Base-by-base conservation (phyloP, 2,329 filamentous ascomycete genomes). In the Paracamarosporium sp. region DNA sequence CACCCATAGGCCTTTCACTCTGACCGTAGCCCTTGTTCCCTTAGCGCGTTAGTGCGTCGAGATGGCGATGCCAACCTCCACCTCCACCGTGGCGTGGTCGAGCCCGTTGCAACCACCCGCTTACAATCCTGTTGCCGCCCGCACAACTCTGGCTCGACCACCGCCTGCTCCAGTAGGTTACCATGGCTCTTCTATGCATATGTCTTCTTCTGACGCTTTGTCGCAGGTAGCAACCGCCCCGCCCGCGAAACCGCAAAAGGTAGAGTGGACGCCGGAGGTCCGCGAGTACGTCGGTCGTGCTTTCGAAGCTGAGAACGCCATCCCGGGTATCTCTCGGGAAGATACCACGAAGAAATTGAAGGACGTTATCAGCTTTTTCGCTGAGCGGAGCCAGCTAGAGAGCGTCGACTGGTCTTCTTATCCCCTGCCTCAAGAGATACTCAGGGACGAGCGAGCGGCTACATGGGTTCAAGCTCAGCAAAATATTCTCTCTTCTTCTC, bases 261-360 rank as follows among this genome's bases (percentile, higher is more conserved):
- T 90, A 68, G 87, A 90, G 67, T 98, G 92, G 89, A 89, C 93
- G 30, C 81, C 86, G 41, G 86, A 89, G n/a, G 92, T 98, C 59
- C 90, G 93, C 67, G 83, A 85, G 64, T 98, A 97, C 79, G 94
- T 98, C 30, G 90, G 93, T 70, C 88, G 93, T 71, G 93, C 93
- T 25, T 98, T 98, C 74, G 87, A 91, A 50, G 85, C 87, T 25
- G 85, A 88, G 57, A 91, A 93, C 72, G 66, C 69, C 35, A 75
- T 81, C 38, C 60, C 72, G 13, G 79, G 76, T 56, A 79, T 84
- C 56, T 71, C 71, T n/a, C 66, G 66, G 50, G 70, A 83, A 52
- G 92, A 96, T 56, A 90, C 97, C 83, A 90, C 97, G 76, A 82
- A 83, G 59, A 96, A 93, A 72, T 82, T 99, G 62, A 97, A 94